Evolutionary conservation across 2,329 filamentous ascomycete species (phyloP).

Genomic region (Diaporthe aspalathi): DNA sequence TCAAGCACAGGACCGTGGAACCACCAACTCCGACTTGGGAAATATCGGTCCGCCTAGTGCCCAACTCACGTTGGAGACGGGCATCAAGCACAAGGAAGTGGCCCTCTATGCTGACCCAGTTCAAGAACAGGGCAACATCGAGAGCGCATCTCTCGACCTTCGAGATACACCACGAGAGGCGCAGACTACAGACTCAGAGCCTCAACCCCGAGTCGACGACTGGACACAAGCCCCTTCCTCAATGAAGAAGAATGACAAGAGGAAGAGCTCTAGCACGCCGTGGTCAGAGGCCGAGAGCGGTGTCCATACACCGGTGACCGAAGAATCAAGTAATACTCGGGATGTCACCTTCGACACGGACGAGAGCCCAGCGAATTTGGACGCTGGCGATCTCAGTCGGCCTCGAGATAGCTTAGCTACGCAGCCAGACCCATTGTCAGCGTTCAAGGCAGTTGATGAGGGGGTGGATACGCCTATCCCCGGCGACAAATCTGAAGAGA

Average conservation of each 20-base stretch:
- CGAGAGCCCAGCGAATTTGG: neutral
- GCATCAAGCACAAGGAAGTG: neutral
- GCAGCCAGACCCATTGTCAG: neutral
- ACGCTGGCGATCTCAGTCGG: neutral
- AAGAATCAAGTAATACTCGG: conserved; percentile 22
- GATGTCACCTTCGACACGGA: neutral
- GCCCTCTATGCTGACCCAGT: neutral
- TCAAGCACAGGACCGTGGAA: neutral
- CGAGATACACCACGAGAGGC: neutral
- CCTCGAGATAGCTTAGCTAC: neutral
- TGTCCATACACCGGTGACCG: conserved; percentile 28
- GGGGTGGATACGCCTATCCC: neutral
- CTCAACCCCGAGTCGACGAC: conserved; percentile 42
- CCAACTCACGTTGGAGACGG: neutral
- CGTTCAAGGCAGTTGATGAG: neutral
- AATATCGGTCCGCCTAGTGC: neutral
- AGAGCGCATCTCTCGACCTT: neutral
- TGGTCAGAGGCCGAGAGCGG: conserved; percentile 35
- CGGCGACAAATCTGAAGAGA: neutral
- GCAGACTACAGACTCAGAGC: neutral
- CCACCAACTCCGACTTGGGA: neutral
- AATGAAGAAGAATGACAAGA: conserved; percentile 51
- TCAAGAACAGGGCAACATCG: neutral
- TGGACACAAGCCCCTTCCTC: conserved; percentile 43
- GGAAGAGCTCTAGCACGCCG: conserved; percentile 42